Conservation (phyloP, 2,329 filamentous ascomycete species). For the Alternaria conjuncta region DNA sequence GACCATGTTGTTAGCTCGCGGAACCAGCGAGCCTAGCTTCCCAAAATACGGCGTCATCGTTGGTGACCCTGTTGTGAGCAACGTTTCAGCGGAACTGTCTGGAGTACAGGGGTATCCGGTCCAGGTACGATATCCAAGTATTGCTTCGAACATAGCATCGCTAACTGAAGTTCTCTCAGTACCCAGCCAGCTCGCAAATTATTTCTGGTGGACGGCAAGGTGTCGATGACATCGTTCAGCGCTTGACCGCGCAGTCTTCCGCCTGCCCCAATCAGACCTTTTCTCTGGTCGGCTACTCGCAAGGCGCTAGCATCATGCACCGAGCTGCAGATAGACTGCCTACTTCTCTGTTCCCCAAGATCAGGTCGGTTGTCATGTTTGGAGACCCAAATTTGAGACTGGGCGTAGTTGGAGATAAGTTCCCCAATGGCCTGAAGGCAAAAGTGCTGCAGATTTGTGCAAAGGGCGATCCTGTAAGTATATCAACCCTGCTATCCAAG, state of each 20-base stretch:
- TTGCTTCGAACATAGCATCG: background rate
- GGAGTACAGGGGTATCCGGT: conserved; percentile 9
- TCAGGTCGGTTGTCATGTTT: conserved; percentile 8
- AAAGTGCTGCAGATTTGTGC: conserved; percentile 5
- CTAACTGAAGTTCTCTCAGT: background rate
- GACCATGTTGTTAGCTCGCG: background rate
- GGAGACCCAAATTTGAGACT: conserved; percentile 3
- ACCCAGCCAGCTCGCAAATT: conserved; percentile 6
- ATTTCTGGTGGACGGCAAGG: conserved; percentile 5
- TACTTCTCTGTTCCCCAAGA: background rate
- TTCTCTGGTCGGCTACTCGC: conserved; percentile 1
- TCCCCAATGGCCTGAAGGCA: background rate
- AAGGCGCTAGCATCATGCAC: conserved; percentile 10
- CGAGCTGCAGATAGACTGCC: conserved; percentile 1
- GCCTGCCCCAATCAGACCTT: conserved; percentile 8
- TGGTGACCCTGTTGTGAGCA: conserved; percentile 8
- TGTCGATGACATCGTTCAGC: conserved; percentile 4
- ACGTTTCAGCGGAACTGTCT: conserved; percentile 2
- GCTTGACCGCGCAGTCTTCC: background rate
- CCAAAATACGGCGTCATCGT: conserved; percentile 5
- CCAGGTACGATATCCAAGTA: background rate
- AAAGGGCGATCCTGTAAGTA: conserved; percentile 4
- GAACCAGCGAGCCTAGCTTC: conserved; percentile 8
- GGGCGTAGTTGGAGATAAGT: background rate
- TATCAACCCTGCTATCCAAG: background rate